Percentiles rank a stretch among this genome's conserved stretches.
These are phyloP conservation scores for Pleurotus djamor DNA, from an alignment of 768 basidiomycete genomes.

Conservation along the genomic window DNA sequence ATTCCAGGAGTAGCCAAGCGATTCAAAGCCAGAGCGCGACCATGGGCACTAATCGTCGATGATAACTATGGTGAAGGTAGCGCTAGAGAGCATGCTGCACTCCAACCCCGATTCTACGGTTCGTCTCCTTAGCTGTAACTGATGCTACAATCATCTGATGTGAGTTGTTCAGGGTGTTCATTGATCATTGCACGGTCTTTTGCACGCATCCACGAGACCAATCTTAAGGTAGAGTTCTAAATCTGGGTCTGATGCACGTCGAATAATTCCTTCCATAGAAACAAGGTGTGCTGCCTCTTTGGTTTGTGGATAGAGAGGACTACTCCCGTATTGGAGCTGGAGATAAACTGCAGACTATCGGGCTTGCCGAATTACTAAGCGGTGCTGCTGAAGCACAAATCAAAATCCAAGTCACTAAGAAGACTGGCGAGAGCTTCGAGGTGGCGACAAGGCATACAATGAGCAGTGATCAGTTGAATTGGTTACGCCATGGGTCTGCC, in stretches of 20 bases:
- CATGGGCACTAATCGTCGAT: conserved; percentile 93
- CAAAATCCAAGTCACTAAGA: conserved; percentile 65
- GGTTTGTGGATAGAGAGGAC: conserved; percentile 85
- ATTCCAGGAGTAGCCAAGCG: conserved; percentile 91
- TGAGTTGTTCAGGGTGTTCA: conserved; percentile 56
- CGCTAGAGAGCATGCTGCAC: conserved; percentile 95
- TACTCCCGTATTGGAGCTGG: conserved; percentile 82
- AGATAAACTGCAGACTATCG: conserved; percentile 80
- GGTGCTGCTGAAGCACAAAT: conserved; percentile 43
- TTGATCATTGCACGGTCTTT: conserved; percentile 92
- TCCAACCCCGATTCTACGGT: conserved; percentile 96
- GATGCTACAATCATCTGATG: not conserved
- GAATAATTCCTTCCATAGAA: conserved; percentile 51
- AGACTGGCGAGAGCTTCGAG: conserved; percentile 59
- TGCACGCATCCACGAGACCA: conserved; percentile 98
- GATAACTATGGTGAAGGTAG: conserved; percentile 99
- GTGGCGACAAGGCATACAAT: conserved; percentile 85
- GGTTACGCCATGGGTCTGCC: conserved; percentile 87
- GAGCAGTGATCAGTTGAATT: conserved; percentile 86
- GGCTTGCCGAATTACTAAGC: conserved; percentile 68
- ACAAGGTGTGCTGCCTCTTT: conserved; percentile 96
- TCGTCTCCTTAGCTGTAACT: conserved; percentile 8
- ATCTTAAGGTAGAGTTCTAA: conserved; percentile 68
- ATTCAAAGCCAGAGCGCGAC: conserved; percentile 78
- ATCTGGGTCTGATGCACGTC: too few species aligned